Evolutionary conservation across 495 filamentous ascomycete species (phyloP), one percentile per base, ranked within the genome.

Genomic region (Durotheca rogersii): DNA sequence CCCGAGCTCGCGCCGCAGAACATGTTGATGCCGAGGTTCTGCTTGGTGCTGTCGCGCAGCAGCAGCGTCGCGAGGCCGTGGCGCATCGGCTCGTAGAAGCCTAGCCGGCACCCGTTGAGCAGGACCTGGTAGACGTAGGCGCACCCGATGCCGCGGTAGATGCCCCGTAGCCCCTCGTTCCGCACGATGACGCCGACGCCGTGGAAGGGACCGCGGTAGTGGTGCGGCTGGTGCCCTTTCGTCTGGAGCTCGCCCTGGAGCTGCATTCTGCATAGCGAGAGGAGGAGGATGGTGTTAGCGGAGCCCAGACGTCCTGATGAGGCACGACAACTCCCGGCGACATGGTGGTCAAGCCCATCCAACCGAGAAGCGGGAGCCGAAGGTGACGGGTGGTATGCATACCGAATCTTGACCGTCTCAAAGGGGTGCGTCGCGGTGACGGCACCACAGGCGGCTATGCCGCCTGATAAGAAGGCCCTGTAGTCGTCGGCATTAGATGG

Each of bases 381-480:
- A 39, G 12, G 10, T 7, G 40, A 47, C 9, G 4, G 23, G 23
- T 9, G 9, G 50, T 6, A 45, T 55, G 48, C 57, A 48, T 61
- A 92, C 87, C 92, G 88, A 66, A 97, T 99, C 82, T 99, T 99
- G 48, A 97, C 90, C 5, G 93, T 97, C 72, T 99, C 93, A 74
- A 97, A 96, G 51, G 90, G 89, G 69, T 99, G 93, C 30, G 93
- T 99, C 36, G 94, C 92, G 3, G 93, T 97, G 41, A 99, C 94
- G 42, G 93, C 93, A 56, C 93, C 93, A 71, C 90, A 96, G 42
- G 94, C 93, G 57, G 93, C 93, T 65, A 97, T 87, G 52, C 93
- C 93, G 67, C 93, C 93, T 18, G 93, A 90, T 56, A 97, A 79
- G 77, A 99, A 99, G 35, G 80, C 77, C 45, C 81, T 80, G 45